These are phyloP conservation scores for Ceratocystis eucalypticola DNA, from an alignment of 2,329 filamentous ascomycete genomes.

Conservation along the genomic window DNA sequence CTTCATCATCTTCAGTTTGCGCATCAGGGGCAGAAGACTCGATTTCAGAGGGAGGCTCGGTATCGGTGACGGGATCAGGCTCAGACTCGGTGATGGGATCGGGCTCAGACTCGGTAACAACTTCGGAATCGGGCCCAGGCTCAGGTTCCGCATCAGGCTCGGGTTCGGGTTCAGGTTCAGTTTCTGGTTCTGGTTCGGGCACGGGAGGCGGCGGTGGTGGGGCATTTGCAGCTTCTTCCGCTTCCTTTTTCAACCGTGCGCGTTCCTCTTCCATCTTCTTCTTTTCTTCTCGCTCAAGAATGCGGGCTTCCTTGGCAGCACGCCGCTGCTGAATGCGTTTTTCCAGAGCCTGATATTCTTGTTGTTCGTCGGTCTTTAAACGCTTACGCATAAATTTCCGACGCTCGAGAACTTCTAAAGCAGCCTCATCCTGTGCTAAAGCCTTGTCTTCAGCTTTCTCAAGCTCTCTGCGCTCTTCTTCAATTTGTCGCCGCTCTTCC, in stretches of 20 bases:
- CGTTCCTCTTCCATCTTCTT: constrained; percentile 7
- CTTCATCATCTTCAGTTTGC: constrained; percentile 17
- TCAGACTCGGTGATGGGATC: constrained; percentile 17
- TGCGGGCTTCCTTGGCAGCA: neutral
- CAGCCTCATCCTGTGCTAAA: neutral
- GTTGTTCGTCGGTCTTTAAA: neutral
- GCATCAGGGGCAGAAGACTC: constrained; percentile 18
- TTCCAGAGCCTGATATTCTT: neutral
- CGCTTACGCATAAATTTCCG: constrained; percentile 12
- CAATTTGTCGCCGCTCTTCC: constrained; percentile 13
- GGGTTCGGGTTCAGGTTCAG: constrained; percentile 14
- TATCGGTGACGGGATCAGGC: constrained; percentile 18
- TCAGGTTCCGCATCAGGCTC: constrained; percentile 12
- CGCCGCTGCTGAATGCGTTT: neutral
- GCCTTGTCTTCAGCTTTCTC: constrained; percentile 9
- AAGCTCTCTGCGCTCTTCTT: constrained; percentile 11
- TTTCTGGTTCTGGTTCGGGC: constrained; percentile 15
- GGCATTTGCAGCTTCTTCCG: neutral
- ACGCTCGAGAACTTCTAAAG: constrained; percentile 4
- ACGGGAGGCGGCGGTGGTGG: constrained; percentile 9
- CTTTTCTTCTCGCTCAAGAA: constrained; percentile 4
- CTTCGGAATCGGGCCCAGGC: constrained; percentile 16
- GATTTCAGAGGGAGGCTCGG: constrained; percentile 18
- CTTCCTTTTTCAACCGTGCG: constrained; percentile 1
- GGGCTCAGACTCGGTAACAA: constrained; percentile 16